Percentiles rank a stretch among this genome's conserved stretches.
These are phyloP conservation scores for Aspergillus sp. DNA, from an alignment of 2,329 filamentous ascomycete genomes.

Conservation along the genomic window DNA sequence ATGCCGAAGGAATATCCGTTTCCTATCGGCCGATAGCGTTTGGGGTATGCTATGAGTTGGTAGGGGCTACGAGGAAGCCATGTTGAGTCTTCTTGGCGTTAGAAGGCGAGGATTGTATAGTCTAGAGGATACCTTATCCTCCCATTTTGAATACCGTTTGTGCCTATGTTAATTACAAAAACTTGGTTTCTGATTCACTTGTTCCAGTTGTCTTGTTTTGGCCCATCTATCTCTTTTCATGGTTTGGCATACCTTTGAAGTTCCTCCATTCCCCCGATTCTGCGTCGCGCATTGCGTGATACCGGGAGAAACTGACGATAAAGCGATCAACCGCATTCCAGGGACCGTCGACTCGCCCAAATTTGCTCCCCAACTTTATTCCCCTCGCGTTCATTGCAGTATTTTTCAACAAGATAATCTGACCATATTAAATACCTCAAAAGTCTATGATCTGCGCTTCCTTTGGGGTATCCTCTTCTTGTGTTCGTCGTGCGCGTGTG, in stretches of 20 bases:
- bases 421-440: neutral
- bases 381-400: neutral
- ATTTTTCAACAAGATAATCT: neutral
- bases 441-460: neutral
- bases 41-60: neutral
- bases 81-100: neutral
- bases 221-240: neutral
- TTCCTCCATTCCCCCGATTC: neutral
- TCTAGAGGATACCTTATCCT: neutral
- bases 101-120: neutral
- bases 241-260: neutral
- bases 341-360: neutral
- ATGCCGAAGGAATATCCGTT: neutral
- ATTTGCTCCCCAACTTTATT: neutral
- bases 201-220: too few species aligned
- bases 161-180: too few species aligned
- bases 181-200: too few species aligned
- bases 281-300: neutral
- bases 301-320: neutral
- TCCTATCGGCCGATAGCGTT: neutral
- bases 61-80: neutral
- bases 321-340: neutral
- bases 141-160: neutral
- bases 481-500: constrained; percentile 17
- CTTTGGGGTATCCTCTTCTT: neutral